Base-by-base conservation (phyloP, 257 asterid genomes). In the Nicotiana tomentosiformis region DNA sequence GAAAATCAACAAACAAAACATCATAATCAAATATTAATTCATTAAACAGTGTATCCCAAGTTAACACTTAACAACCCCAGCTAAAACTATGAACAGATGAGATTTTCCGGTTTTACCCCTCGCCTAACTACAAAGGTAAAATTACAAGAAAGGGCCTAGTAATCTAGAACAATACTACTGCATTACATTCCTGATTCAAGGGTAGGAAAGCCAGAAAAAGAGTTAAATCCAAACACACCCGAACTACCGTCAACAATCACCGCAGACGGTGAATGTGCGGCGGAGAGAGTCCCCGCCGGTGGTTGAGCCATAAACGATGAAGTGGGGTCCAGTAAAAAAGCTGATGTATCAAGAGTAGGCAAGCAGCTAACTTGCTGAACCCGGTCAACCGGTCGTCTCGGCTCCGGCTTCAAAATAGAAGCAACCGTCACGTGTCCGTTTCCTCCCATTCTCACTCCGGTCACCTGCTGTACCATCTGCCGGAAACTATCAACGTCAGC, bases 401-500 rank as follows among this genome's bases (percentile, higher is more conserved):
- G 97, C 88, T 93, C 95, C 10, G 96, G 97, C 78, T 89, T 95
- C 68, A 90, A 26, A 84, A 93, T 78, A 46, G 90, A 83, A 29
- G 89, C 72, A 66, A 77, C 65, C 58, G 88, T 77, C 68, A 88
- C 29, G 84, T 82, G 88, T 1, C 82, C 53, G 17, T 9, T 37
- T 1, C n/a, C 90, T 15, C 84, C 58, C 82, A 91, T 81, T 20
- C 91, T 88, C 67, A 88, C 90, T 2, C 99, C 99, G 3, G 98
- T 95, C 66, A 95, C 96, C 87, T 95, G 91, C 91, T 95, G 99
- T 84, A 95, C 99, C 97, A 95, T 93, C 93, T 89, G 96, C 81
- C 98, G 84, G 88, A 95, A 95, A 69, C 92, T 92, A n/a, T 93
- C 93, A 11, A 97, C 94, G 91, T 95, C 98, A 64, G 98, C 95